Percentiles rank a stretch among this genome's conserved stretches.
Conservation (phyloP, 225 moss, liverwort and hornwort genomes). For the Straminergon stramineum region DNA sequence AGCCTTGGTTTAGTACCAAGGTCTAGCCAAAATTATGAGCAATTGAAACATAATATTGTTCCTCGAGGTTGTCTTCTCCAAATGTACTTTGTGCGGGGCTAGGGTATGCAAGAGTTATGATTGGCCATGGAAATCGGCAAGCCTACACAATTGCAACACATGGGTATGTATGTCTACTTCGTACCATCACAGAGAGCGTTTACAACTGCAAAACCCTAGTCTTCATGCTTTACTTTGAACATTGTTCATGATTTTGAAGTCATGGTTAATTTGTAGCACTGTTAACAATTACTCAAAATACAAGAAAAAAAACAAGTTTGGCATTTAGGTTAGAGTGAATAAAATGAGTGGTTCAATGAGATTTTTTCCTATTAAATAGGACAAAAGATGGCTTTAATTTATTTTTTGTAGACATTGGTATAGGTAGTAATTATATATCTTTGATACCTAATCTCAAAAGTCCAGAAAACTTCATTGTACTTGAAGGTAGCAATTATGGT, state of each 20-base stretch:
- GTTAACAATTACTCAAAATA: no score
- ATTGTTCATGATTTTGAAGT: not conserved
- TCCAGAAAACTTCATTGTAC: not conserved
- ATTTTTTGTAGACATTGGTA: not conserved
- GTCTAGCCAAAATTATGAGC: not conserved
- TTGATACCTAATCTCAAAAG: not conserved
- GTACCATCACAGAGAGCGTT: accelerated
- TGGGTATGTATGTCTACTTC: not conserved
- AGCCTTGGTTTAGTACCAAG: not conserved
- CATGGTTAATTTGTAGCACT: no score
- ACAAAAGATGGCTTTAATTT: not conserved
- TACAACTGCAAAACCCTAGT: accelerated
- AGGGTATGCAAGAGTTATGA: accelerated
- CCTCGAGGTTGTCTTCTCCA: accelerated
- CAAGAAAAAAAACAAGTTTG: not conserved
- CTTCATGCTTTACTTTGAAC: not conserved
- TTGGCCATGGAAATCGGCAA: not conserved
- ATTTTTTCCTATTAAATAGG: not conserved
- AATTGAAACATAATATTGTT: no score
- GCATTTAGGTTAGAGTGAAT: not conserved
- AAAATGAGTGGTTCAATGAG: not conserved
- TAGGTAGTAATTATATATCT: not conserved
- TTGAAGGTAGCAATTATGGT: not conserved
- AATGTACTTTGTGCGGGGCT: accelerated
- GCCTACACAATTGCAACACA: not conserved